Evolutionary conservation across 345 rosid genomes (phyloP), one percentile per base, ranked within the genome.

Genomic region (Garcia nutans): DNA sequence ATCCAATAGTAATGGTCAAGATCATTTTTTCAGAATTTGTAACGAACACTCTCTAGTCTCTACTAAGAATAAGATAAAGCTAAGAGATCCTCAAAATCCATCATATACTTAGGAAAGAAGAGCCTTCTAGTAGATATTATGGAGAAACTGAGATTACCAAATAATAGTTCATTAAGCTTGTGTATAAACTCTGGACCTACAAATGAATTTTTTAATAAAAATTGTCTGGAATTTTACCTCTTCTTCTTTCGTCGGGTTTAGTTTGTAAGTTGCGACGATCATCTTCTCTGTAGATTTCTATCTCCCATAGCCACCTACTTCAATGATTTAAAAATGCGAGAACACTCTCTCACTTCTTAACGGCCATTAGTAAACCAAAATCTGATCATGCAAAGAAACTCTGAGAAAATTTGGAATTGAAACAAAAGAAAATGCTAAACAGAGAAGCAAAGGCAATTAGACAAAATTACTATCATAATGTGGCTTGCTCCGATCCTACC

Each of bases 271-370:
- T 24, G 86, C 75, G 61, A 65, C 79, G 69, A 84, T 71, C 63
- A 74, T 80, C 82, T 88, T 89, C 84, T 91, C 97, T 2, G 82
- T 59, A 10, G 95, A 84, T 85, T 85, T 92, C 86, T 92, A 28
- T 94, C 88, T 87, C 89, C 97, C 97, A 89, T 69, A 87, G 87
- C 98, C 98, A 66, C 71, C 20, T 58, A 33, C 47, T 11, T 23
- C 7, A 76, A 47, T 8, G 59, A 70, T 69, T 17, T 19, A 26
- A 22, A 22, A 24, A n/a, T 15, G 45, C 54, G 26, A 19, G 0
- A 26, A 26, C 59, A 50, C 33, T 49, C 52, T 24, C 42, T 9
- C 58, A 68, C 58, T 13, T 59, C 28, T 23, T 59, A 47, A 1
- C 50, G 50, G 50, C 13, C 15, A 47, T 47, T 10, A n/a, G 45